Evolutionary conservation across 2,329 filamentous ascomycete species (phyloP).

Genomic region (Bimuria novae-zelandiae): DNA sequence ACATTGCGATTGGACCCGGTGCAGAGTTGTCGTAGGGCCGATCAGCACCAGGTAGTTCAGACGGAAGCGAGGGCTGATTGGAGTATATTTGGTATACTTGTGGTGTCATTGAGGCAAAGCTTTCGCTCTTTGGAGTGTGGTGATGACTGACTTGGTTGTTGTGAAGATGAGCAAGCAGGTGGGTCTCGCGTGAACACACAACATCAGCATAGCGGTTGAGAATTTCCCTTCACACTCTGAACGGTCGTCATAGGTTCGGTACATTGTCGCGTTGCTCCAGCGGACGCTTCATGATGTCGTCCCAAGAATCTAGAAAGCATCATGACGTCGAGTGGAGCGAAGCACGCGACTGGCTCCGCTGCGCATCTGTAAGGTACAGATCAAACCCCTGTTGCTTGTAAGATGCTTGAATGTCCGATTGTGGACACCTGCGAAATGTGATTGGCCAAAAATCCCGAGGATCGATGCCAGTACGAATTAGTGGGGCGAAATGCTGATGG

Average conservation of each 20-base stretch:
- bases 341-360: constrained; percentile 1
- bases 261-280: neutral
- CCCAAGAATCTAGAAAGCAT: neutral
- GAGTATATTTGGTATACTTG: neutral
- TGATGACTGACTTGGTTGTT: neutral
- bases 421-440: neutral
- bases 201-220: neutral
- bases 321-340: neutral
- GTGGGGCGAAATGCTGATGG: constrained; percentile 3
- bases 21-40: neutral
- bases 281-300: neutral
- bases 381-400: neutral
- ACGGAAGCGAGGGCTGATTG: neutral
- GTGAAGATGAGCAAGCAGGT: neutral
- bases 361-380: constrained; percentile 3
- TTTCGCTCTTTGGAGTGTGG: neutral
- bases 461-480: neutral
- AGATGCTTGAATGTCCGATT: constrained; percentile 1
- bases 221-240: too few species aligned
- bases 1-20: constrained; percentile 1
- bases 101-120: neutral
- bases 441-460: neutral
- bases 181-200: too few species aligned
- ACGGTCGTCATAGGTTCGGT: too few species aligned
- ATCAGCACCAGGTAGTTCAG: neutral